Percentiles rank a stretch among this genome's conserved stretches.
Conservation (phyloP, 2,329 filamentous ascomycete species). For the Paradendryphiella salina region DNA sequence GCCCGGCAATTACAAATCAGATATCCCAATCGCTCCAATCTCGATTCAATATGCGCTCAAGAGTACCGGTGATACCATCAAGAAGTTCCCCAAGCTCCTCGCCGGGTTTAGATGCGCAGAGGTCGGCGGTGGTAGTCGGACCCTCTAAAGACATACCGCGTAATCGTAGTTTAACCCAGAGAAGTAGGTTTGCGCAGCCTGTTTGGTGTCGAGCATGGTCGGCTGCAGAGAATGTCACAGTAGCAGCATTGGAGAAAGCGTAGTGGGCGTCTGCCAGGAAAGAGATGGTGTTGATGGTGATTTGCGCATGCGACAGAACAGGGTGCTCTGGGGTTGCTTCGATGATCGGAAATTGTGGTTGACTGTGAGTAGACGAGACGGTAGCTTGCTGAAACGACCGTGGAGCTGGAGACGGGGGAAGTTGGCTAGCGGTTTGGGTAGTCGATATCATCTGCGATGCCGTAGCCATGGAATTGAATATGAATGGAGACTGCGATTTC, state of each 20-base stretch:
- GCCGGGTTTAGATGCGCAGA: slow-evolving; percentile 17
- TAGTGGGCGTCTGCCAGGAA: slow-evolving; percentile 33
- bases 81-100: slow-evolving; percentile 38
- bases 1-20: slow-evolving; percentile 10
- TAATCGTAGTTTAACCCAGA: slow-evolving; percentile 41
- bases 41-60: slow-evolving; percentile 37
- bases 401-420: not conserved
- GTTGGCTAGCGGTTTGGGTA: not conserved
- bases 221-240: slow-evolving; percentile 20
- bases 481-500: slow-evolving; percentile 14
- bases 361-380: not conserved
- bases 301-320: slow-evolving; percentile 19
- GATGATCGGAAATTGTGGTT: slow-evolving; percentile 22
- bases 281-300: slow-evolving; percentile 27
- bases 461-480: slow-evolving; percentile 10
- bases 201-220: slow-evolving; percentile 32
- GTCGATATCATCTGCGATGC: not conserved
- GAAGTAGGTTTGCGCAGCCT: slow-evolving; percentile 36
- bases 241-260: slow-evolving; percentile 19
- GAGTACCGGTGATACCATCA: slow-evolving; percentile 30
- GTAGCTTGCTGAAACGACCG: not conserved
- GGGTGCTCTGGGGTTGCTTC: slow-evolving; percentile 12
- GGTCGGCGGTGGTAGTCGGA: slow-evolving; percentile 15
- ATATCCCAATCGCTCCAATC: slow-evolving; percentile 40
- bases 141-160: slow-evolving; percentile 25